These are phyloP conservation scores for Macrophomina tecta DNA, from an alignment of 2,329 filamentous ascomycete genomes.

Conservation along the genomic window DNA sequence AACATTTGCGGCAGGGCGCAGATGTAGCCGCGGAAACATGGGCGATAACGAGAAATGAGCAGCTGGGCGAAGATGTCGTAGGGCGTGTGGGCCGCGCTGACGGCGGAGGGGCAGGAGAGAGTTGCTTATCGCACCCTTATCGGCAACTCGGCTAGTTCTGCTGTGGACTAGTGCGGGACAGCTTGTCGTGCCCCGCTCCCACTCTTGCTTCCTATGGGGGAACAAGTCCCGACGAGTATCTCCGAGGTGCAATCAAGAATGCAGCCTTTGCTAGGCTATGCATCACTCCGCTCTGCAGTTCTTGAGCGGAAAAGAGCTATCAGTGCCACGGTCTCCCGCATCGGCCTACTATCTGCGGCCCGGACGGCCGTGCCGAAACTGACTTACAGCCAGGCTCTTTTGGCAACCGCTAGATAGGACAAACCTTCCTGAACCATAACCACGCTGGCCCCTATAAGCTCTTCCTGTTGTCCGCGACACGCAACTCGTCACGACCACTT, in stretches of 20 bases:
- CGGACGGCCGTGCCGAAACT: neutral
- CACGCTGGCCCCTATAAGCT: neutral
- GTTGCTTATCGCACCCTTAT: conserved; percentile 10
- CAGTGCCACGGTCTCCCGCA: neutral
- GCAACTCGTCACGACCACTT: too few species aligned
- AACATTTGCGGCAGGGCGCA: neutral
- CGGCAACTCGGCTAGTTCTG: neutral
- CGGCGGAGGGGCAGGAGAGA: neutral
- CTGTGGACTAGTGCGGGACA: neutral
- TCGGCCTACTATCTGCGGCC: neutral
- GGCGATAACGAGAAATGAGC: conserved; percentile 8
- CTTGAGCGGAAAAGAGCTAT: neutral
- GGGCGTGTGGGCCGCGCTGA: neutral
- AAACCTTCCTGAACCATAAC: neutral
- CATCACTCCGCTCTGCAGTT: neutral
- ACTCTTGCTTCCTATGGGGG: neutral
- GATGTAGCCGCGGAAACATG: neutral
- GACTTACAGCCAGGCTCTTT: neutral
- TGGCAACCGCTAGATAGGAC: neutral
- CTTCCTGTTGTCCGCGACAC: neutral
- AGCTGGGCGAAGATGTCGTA: neutral
- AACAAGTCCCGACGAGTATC: neutral
- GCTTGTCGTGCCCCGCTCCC: neutral
- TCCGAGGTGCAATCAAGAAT: too few species aligned
- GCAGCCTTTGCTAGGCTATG: neutral